Evolutionary conservation across 352 stramenopile species (phyloP), one percentile per base, ranked within the genome.

Genomic region (Pythium phragmiticola): DNA sequence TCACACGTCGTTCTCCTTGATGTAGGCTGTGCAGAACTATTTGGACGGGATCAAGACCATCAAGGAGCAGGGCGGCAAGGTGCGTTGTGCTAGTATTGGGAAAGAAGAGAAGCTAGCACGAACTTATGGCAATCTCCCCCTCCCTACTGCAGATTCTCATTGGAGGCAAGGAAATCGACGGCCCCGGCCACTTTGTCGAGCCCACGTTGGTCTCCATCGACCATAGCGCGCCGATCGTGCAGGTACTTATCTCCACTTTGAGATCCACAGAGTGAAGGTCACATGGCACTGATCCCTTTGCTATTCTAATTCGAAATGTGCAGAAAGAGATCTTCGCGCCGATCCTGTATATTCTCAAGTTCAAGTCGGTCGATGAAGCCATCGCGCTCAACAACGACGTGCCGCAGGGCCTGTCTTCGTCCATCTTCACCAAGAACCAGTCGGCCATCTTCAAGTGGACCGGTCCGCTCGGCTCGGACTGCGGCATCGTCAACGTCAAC

Each of bases 401-500:
- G n/a, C 84, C 86, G 3, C 92, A 98, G 75, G 92, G 92, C 17
- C 64, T 98, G n/a, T 96, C 85, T 26, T 95, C 84, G 43, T 92
- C 92, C 28, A 60, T 98, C 30, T 97, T 98, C 69, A 98, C 90
- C 45, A 93, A 88, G 66, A 94, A 96, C 67, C 87, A 97, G 69
- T 76, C 83, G 28, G 87, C 92, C n/a, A 89, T 97, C 54, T 97
- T 97, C 69, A 91, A 96, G 75, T 98, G 90, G 90, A 94, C 90
- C 0, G 90, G 92, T 12, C 84, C 90, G 12, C 63, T 82, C 30
- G 92, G 92, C 60, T 97, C 89, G 55, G 92, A 98, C 73, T 96
- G 85, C 60, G 92, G 92, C 52, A 97, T 98, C 52, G 90, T 97
- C 47, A 98, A 98, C 74, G 75, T 97, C 57, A 98, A 98, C 73